phyloP scores from a whole-genome alignment of 345 rosid species.

The Erodium maritimum region DNA sequence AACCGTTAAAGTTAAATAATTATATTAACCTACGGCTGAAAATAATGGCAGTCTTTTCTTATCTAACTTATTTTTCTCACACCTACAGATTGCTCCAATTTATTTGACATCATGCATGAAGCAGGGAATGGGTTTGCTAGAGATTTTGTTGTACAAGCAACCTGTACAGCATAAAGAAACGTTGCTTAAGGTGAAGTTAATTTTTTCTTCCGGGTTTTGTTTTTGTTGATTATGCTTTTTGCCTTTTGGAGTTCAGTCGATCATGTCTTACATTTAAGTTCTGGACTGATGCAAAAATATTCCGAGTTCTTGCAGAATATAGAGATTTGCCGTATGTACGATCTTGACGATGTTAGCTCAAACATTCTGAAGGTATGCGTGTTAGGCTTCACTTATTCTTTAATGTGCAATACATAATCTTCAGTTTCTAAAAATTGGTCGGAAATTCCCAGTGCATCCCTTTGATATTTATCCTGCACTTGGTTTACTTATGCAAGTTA shows the following conservation, averaged over 20 bases:
- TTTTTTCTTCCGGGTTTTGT: slow-evolving; percentile 3
- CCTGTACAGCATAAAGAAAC: slow-evolving; percentile 50
- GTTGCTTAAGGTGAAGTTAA: slow-evolving; percentile 56
- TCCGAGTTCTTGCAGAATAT: slow-evolving; percentile 38
- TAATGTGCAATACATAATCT: neutral
- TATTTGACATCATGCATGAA: slow-evolving; percentile 75
- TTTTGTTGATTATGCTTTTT: neutral
- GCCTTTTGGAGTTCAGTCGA: neutral
- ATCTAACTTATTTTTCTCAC: slow-evolving; percentile 2
- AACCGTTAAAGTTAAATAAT: no score
- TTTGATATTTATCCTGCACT: neutral
- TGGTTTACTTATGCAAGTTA: neutral
- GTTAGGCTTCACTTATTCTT: neutral
- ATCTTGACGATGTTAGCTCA: slow-evolving; percentile 51
- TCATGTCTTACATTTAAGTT: neutral
- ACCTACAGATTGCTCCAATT: slow-evolving; percentile 76
- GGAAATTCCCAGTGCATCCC: neutral
- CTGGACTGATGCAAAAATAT: neutral
- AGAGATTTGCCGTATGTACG: slow-evolving; percentile 83
- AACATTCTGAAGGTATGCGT: slow-evolving; percentile 70
- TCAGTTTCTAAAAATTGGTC: no score
- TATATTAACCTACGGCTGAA: neutral
- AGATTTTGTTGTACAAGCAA: slow-evolving; percentile 63
- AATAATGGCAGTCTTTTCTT: neutral
- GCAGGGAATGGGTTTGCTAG: slow-evolving; percentile 78